A percentile compares a stretch with the other conserved stretches of the same genome.
Conservation (phyloP, 2,329 filamentous ascomycete species). For the Exserohilum rostratum region DNA sequence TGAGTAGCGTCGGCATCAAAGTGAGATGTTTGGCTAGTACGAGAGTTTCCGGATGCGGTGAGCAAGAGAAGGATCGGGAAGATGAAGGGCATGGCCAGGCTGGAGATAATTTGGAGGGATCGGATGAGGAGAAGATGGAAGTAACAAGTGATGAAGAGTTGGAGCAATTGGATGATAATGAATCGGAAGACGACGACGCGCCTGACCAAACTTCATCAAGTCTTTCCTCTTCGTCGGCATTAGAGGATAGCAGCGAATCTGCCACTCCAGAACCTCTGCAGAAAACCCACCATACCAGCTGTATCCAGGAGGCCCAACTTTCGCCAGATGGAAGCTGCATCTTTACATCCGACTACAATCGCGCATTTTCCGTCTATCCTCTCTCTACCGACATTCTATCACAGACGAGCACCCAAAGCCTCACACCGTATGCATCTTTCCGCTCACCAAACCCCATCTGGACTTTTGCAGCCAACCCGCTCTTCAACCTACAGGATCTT, state of each 20-base stretch:
- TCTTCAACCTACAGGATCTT: slow-evolving; percentile 59
- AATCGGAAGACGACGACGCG: neutral
- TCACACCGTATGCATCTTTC: slow-evolving; percentile 56
- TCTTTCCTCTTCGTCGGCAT: slow-evolving; percentile 3
- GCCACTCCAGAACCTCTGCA: neutral
- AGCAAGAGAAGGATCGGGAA: slow-evolving; percentile 2
- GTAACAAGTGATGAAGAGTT: neutral
- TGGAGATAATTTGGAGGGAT: neutral
- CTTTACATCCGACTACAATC: slow-evolving; percentile 60
- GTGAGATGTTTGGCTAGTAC: slow-evolving; percentile 33
- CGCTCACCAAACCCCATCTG: slow-evolving; percentile 58
- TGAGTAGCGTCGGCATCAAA: slow-evolving; percentile 22
- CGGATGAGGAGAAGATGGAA: too few species aligned
- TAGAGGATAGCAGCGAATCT: slow-evolving; percentile 2
- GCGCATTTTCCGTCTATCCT: slow-evolving; percentile 59
- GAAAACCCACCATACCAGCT: slow-evolving; percentile 22
- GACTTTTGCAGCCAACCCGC: slow-evolving; percentile 61
- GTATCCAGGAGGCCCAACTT: slow-evolving; percentile 39
- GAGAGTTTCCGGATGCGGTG: slow-evolving; percentile 2
- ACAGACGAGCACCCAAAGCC: slow-evolving; percentile 10
- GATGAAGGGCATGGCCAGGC: neutral
- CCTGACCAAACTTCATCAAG: neutral
- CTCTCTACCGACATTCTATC: slow-evolving; percentile 20
- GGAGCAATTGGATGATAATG: neutral
- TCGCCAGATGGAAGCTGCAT: slow-evolving; percentile 63